Evolutionary conservation across 2,329 filamentous ascomycete species (phyloP).

Genomic region (Uncinocarpus reesii): DNA sequence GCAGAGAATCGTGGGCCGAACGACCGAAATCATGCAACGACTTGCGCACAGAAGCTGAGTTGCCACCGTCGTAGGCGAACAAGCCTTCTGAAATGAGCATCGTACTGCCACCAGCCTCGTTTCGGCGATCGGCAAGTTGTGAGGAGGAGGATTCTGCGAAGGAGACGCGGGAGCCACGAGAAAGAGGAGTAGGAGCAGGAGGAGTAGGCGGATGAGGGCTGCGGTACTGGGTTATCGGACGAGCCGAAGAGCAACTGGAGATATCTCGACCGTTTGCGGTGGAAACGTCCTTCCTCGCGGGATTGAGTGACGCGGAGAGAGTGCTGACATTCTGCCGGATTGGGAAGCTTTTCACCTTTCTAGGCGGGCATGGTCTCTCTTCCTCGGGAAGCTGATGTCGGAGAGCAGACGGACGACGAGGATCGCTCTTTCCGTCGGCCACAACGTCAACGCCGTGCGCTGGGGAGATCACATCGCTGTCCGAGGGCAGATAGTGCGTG

Average conservation of each 20-base stretch:
- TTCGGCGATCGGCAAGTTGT: not conserved
- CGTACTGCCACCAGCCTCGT: not conserved
- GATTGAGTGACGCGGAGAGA: constrained; percentile 15
- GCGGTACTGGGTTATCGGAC: constrained; percentile 17
- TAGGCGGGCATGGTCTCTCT: not conserved
- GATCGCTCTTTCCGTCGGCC: not conserved
- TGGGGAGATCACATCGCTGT: constrained; percentile 25
- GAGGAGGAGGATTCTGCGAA: constrained; percentile 5
- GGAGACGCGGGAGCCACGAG: constrained; percentile 2
- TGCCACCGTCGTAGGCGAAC: constrained; percentile 4
- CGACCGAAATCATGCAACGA: not conserved
- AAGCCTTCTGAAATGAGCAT: constrained; percentile 5
- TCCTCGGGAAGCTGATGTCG: not conserved
- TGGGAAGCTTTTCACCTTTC: constrained; percentile 6
- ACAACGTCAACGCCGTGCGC: constrained; percentile 22
- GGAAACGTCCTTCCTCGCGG: constrained; percentile 15
- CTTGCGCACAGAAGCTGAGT: constrained; percentile 1
- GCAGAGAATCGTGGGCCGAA: constrained; percentile 1
- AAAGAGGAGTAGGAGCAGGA: not conserved
- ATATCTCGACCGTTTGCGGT: constrained; percentile 4
- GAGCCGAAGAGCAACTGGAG: constrained; percentile 18
- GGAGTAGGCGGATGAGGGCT: too few species aligned
- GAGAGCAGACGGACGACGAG: not conserved
- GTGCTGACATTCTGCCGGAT: constrained; percentile 16
- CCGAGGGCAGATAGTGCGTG: constrained; percentile 48